Percentiles rank a stretch among this genome's conserved stretches.
Evolutionary conservation across 371 early-diverging fungal genomes (phyloP).

Genomic region (Mortierella sp.): DNA sequence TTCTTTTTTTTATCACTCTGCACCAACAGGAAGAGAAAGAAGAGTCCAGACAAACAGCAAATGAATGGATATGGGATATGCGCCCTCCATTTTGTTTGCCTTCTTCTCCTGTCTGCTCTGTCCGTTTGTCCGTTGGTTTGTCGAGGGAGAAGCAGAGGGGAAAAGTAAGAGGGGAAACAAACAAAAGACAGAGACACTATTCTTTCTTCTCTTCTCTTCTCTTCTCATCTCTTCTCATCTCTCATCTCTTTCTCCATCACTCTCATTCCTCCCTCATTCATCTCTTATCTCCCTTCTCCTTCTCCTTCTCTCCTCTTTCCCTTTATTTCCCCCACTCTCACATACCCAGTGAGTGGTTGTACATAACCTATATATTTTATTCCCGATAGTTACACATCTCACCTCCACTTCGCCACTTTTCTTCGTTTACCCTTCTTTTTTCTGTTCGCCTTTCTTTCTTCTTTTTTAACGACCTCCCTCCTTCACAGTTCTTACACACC

Average conservation of each 20-base stretch:
- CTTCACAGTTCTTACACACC: not conserved
- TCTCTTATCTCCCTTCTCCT: not conserved
- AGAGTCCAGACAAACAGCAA: slow-evolving; percentile 3
- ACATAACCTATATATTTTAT: not conserved
- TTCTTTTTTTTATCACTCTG: not conserved
- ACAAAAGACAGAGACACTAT: not conserved
- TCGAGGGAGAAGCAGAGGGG: not conserved
- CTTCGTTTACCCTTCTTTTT: not conserved
- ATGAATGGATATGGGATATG: not conserved
- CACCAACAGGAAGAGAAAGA: not conserved
- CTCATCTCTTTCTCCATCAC: not conserved
- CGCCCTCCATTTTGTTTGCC: not conserved
- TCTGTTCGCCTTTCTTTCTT: not conserved
- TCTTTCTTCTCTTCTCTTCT: not conserved
- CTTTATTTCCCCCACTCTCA: not conserved
- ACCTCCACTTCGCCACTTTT: not conserved
- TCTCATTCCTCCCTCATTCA: not conserved
- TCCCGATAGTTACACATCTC: not conserved
- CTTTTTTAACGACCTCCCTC: not conserved
- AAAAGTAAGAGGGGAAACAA: not conserved
- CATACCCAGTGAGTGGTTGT: slow-evolving; percentile 9
- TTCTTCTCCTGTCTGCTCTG: not conserved
- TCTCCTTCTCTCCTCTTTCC: not conserved
- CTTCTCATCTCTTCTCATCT: not conserved
- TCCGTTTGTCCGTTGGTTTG: not conserved